Evolutionary conservation across 1,139 yeast species (phyloP).

Genomic region (Hanseniaspora uvarum): DNA sequence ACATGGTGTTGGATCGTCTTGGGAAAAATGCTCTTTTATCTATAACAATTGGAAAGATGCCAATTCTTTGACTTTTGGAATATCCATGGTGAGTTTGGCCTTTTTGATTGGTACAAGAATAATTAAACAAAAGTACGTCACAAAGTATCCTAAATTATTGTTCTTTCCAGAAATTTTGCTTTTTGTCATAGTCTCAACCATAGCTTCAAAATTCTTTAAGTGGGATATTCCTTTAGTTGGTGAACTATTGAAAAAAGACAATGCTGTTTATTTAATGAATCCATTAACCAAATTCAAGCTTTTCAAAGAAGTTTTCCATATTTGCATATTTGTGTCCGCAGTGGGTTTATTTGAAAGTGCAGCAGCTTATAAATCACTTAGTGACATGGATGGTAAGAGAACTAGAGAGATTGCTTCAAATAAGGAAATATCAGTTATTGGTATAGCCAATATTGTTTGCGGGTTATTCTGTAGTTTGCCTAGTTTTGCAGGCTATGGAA

Average conservation of each 20-base stretch:
- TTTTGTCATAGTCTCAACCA: constrained; percentile 56
- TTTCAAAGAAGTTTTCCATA: constrained; percentile 36
- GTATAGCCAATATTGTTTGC: constrained; percentile 58
- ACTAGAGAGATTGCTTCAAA: constrained; percentile 58
- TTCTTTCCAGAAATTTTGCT: constrained; percentile 72
- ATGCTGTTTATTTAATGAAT: constrained; percentile 8
- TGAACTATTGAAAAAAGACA: constrained; percentile 13
- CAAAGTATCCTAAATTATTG: constrained; percentile 31
- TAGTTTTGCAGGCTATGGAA: constrained; percentile 91
- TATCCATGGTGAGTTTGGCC: constrained; percentile 34
- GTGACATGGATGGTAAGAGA: constrained; percentile 17
- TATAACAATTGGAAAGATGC: constrained; percentile 23
- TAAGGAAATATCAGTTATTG: constrained; percentile 72
- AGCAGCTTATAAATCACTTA: constrained; percentile 70
- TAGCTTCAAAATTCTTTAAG: constrained; percentile 43
- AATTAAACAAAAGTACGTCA: constrained; percentile 36
- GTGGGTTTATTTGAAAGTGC: constrained; percentile 90
- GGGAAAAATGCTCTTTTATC: constrained; percentile 57
- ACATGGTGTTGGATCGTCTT: constrained; percentile 38
- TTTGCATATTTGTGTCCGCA: constrained; percentile 69
- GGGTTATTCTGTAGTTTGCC: constrained; percentile 71
- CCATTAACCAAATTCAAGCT: constrained; percentile 9
- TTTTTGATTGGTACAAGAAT: constrained; percentile 37
- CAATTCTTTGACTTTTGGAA: constrained; percentile 4
- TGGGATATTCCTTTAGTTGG: constrained; percentile 42